phyloP scores from a whole-genome alignment of 2,329 filamentous ascomycete species.

The Madurella mycetomatis region DNA sequence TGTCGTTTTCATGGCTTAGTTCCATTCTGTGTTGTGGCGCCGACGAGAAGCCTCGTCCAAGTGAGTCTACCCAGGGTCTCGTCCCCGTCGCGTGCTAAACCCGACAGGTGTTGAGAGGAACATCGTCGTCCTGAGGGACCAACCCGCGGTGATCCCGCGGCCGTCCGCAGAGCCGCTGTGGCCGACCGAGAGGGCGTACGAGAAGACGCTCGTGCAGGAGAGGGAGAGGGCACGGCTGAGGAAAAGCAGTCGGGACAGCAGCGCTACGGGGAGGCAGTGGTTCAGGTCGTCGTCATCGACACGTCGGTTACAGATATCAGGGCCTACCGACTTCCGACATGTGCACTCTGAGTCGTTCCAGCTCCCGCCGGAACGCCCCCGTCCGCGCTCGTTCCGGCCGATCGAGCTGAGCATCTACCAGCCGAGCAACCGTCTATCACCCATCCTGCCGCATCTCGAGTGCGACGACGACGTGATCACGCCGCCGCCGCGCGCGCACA shows the following conservation, averaged over 20 bases:
- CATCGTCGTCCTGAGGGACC: conserved; percentile 29
- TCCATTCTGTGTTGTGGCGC: conserved; percentile 44
- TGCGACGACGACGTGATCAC: conserved; percentile 32
- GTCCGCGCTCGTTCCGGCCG: conserved; percentile 45
- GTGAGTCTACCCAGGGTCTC: conserved; percentile 25
- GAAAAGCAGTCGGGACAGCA: conserved; percentile 27
- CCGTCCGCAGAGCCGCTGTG: conserved; percentile 28
- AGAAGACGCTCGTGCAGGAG: conserved; percentile 32
- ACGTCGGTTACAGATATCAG: conserved; percentile 54
- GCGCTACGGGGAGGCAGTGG: conserved; percentile 38
- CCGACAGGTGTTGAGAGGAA: conserved; percentile 28
- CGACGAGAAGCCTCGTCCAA: conserved; percentile 35
- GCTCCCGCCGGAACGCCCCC: conserved; percentile 30
- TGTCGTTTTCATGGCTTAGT: conserved; percentile 45
- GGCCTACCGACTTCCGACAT: conserved; percentile 57
- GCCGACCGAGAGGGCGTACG: conserved; percentile 27
- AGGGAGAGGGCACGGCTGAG: conserved; percentile 13
- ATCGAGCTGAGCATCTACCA: conserved; percentile 54
- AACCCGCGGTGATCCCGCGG: conserved; percentile 30
- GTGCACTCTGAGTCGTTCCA: conserved; percentile 46
- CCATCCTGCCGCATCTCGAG: conserved; percentile 51
- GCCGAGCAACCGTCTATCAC: conserved; percentile 47
- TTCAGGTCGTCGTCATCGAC: conserved; percentile 37
- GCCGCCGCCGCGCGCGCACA: conserved; percentile 38
- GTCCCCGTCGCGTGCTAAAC: conserved; percentile 11